Percentiles rank a stretch among this genome's conserved stretches.
phyloP scores from a whole-genome alignment of 768 basidiomycete species.

The Suillus sp. region DNA sequence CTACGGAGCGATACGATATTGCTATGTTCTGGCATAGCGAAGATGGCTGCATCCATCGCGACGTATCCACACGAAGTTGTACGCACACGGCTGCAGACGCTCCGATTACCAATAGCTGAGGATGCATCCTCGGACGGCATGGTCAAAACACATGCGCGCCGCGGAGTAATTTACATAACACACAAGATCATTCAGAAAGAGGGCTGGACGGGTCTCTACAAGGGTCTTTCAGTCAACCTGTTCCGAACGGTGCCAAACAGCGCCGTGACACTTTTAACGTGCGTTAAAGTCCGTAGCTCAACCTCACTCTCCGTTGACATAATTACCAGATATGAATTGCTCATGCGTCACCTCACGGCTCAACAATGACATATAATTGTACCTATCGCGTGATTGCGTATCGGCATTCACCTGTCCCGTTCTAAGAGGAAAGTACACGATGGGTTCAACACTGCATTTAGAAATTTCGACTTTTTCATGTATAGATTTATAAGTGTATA shows the following conservation, averaged over 20 bases:
- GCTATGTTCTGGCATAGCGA: slow-evolving; percentile 87
- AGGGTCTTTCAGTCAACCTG: slow-evolving; percentile 92
- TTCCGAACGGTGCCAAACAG: slow-evolving; percentile 95
- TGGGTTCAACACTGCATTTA: slow-evolving; percentile 17
- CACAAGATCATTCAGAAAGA: slow-evolving; percentile 75
- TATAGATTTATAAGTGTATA: slow-evolving; percentile 19
- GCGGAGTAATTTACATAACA: slow-evolving; percentile 76
- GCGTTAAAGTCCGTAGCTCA: slow-evolving; percentile 5
- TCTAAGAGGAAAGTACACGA: slow-evolving; percentile 3
- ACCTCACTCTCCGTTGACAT: slow-evolving; percentile 13
- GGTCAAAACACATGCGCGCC: slow-evolving; percentile 53
- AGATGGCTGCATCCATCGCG: slow-evolving; percentile 93
- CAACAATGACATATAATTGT: slow-evolving; percentile 2
- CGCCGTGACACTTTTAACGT: slow-evolving; percentile 85
- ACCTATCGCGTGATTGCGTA: background rate
- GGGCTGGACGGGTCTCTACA: slow-evolving; percentile 89
- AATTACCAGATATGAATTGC: slow-evolving; percentile 30
- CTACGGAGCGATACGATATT: slow-evolving; percentile 60
- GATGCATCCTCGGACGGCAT: slow-evolving; percentile 63
- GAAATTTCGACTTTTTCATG: slow-evolving; percentile 18
- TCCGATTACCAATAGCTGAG: slow-evolving; percentile 63
- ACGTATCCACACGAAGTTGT: slow-evolving; percentile 99
- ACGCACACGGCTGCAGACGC: slow-evolving; percentile 95
- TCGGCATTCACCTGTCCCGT: slow-evolving; percentile 17
- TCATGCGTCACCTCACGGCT: slow-evolving; percentile 36